Conservation (phyloP, 345 rosid genomes). For the Conringia planisiliqua region DNA sequence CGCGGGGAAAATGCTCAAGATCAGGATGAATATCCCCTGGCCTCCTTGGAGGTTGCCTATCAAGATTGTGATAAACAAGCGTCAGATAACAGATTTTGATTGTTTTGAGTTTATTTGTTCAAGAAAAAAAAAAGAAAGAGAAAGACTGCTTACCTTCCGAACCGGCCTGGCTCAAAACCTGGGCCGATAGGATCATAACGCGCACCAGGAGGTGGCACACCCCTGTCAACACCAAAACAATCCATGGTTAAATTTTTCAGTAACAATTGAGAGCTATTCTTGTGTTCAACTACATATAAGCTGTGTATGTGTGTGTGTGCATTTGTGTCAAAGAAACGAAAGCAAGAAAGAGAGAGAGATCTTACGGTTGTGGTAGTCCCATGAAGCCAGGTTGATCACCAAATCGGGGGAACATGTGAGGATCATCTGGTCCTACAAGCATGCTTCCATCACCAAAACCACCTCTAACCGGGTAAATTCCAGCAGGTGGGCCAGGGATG, state of each 20-base stretch:
- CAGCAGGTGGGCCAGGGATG: slow-evolving; percentile 74
- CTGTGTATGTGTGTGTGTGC: not conserved
- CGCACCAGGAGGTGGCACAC: slow-evolving; percentile 89
- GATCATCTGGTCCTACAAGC: slow-evolving; percentile 81
- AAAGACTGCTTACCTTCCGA: slow-evolving; percentile 50
- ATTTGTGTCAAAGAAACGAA: not conserved
- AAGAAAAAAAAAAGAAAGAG: not conserved
- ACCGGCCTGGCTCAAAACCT: slow-evolving; percentile 75
- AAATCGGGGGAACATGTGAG: slow-evolving; percentile 55
- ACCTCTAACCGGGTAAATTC: slow-evolving; percentile 68
- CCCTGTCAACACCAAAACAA: slow-evolving; percentile 42
- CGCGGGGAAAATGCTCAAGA: slow-evolving; percentile 55
- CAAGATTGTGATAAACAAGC: not conserved
- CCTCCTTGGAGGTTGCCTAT: slow-evolving; percentile 55
- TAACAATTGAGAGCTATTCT: not conserved
- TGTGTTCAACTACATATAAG: not conserved
- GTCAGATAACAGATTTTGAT: not conserved
- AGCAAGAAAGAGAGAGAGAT: slow-evolving; percentile 9
- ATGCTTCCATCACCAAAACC: slow-evolving; percentile 58
- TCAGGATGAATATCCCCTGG: slow-evolving; percentile 70
- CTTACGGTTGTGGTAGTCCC: slow-evolving; percentile 58
- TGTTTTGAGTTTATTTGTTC: not conserved
- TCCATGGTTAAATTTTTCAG: not conserved
- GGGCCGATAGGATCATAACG: slow-evolving; percentile 94
- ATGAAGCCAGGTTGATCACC: slow-evolving; percentile 37